Evolutionary conservation across 108 stramenopile genomes (phyloP).

Genomic region (Nitzschia sp.): DNA sequence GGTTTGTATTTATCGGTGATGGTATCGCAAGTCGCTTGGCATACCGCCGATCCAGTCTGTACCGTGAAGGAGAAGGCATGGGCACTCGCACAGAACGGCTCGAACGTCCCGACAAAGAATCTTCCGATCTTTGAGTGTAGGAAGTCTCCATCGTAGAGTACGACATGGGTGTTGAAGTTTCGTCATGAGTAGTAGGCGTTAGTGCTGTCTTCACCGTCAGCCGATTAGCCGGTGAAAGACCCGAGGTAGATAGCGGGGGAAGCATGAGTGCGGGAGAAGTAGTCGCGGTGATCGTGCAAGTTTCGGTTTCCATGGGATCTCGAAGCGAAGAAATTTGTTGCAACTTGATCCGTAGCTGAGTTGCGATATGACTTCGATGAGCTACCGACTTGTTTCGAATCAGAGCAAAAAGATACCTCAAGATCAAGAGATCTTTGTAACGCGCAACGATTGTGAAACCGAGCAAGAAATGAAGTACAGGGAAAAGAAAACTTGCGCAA

Average conservation of each 20-base stretch:
- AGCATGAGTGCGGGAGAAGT: not conserved
- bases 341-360: too few relatives aligned
- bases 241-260: not conserved
- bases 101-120: slow-evolving; percentile 6
- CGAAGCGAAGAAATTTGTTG: not conserved
- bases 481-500: too few relatives aligned
- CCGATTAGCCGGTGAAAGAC: slow-evolving; percentile 13
- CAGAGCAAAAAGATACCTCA: not conserved
- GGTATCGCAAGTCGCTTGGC: slow-evolving; percentile 43
- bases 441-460: not conserved
- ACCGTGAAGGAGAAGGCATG: slow-evolving; percentile 51
- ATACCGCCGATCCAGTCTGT: slow-evolving; percentile 58
- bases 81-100: slow-evolving; percentile 16
- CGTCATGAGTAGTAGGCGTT: slow-evolving; percentile 20
- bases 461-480: too few relatives aligned
- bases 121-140: not conserved
- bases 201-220: slow-evolving; percentile 11
- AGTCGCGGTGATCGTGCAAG: not conserved
- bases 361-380: too few relatives aligned
- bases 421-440: not conserved
- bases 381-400: too few relatives aligned
- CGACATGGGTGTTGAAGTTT: slow-evolving; percentile 24
- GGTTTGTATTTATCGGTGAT: not conserved
- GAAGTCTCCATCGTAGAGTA: slow-evolving; percentile 9
- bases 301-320: not conserved